Conservation (phyloP, 768 basidiomycete genomes). For the Suillus variegatus region DNA sequence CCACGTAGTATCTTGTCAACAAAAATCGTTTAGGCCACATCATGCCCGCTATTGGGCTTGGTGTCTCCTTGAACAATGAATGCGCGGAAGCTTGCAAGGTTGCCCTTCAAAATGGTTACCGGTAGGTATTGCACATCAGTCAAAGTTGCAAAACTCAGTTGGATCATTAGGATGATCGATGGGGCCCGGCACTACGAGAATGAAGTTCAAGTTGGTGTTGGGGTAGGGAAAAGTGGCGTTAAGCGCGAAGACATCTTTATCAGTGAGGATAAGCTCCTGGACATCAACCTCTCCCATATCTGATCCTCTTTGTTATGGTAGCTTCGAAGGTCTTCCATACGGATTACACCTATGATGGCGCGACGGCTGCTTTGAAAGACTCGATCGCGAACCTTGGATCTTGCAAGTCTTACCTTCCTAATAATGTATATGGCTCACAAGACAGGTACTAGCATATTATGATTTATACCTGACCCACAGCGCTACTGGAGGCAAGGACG, state of each 20-base stretch:
- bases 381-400: slow-evolving; percentile 54
- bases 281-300: background rate
- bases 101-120: slow-evolving; percentile 14
- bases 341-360: slow-evolving; percentile 42
- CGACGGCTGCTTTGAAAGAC: slow-evolving; percentile 53
- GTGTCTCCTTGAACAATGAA: slow-evolving; percentile 13
- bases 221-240: slow-evolving; percentile 51
- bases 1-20: background rate
- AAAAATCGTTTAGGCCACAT: slow-evolving; percentile 7
- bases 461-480: slow-evolving; percentile 77
- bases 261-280: slow-evolving; percentile 38
- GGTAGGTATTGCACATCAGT: slow-evolving; percentile 1
- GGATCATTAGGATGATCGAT: slow-evolving; percentile 40
- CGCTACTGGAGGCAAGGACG: slow-evolving; percentile 54
- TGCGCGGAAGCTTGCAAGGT: slow-evolving; percentile 14
- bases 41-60: slow-evolving; percentile 19
- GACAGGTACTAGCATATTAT: slow-evolving; percentile 44
- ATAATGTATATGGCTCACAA: background rate
- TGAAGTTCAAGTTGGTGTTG: slow-evolving; percentile 55
- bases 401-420: slow-evolving; percentile 36
- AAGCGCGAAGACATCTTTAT: slow-evolving; percentile 58
- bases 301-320: background rate
- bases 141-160: slow-evolving; percentile 6
- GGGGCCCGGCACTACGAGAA: slow-evolving; percentile 64
- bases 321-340: slow-evolving; percentile 12